phyloP scores from a whole-genome alignment of 129 eudicot genomes.

The Helianthus tuberosus region DNA sequence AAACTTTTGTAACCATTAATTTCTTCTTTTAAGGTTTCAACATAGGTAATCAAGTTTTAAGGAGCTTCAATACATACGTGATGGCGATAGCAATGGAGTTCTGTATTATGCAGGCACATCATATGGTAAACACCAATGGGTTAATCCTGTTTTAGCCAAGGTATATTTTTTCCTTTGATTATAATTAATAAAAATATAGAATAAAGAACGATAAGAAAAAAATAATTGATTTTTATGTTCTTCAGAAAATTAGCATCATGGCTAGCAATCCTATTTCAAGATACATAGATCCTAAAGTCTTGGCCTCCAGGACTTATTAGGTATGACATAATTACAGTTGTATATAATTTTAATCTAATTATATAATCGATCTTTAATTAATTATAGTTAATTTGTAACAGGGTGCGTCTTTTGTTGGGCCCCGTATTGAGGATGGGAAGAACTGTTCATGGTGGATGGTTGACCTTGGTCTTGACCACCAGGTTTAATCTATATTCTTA shows the following conservation, averaged over 20 bases:
- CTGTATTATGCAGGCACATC: constrained; percentile 82
- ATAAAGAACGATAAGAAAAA: not conserved
- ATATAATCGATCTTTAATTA: not conserved
- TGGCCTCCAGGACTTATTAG: constrained; percentile 95
- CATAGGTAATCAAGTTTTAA: constrained; percentile 92
- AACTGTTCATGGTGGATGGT: constrained; percentile 95
- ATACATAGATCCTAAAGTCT: constrained; percentile 90
- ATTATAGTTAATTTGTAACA: constrained; percentile 24
- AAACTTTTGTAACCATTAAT: not conserved
- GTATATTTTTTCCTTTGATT: constrained; percentile 28
- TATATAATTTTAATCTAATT: not conserved
- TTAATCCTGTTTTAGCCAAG: constrained; percentile 88
- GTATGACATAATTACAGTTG: constrained; percentile 26
- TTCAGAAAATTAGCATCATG: constrained; percentile 65
- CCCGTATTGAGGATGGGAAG: constrained; percentile 77
- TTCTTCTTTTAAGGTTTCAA: constrained; percentile 51
- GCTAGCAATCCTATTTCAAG: constrained; percentile 91
- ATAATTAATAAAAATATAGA: not conserved
- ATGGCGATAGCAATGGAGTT: constrained; percentile 95
- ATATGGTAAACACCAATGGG: constrained; percentile 94
- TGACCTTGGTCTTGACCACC: constrained; percentile 87
- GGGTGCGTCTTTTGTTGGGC: constrained; percentile 95
- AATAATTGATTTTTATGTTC: not conserved
- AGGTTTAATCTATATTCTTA: constrained; percentile 44
- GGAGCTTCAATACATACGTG: constrained; percentile 93